Evolutionary conservation across 176 grass and related monocot genomes (phyloP).

Genomic region (Musa troglodytarum): DNA sequence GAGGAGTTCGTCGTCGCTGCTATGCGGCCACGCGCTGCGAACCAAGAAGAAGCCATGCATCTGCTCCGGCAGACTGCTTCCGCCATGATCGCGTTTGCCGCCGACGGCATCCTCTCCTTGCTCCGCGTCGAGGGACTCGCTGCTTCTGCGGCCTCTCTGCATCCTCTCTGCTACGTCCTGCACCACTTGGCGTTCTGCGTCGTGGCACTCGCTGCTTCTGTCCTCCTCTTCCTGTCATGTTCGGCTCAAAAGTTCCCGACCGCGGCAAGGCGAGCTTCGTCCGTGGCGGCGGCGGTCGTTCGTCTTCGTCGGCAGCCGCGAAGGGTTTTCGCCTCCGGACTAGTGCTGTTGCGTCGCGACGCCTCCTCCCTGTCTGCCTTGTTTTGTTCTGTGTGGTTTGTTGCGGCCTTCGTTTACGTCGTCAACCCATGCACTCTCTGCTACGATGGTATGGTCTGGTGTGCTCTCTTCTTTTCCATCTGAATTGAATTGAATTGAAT

Average conservation of each 20-base stretch:
- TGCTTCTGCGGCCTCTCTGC: too few relatives aligned
- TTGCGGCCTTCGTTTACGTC: neutral
- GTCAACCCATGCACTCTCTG: neutral
- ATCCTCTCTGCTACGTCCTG: neutral
- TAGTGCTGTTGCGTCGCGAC: too few relatives aligned
- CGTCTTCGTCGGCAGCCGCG: neutral
- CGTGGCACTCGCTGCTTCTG: neutral
- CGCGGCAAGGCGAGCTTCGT: neutral
- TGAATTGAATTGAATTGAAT: too few relatives aligned
- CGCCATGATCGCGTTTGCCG: too few relatives aligned
- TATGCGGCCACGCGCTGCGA: too few relatives aligned
- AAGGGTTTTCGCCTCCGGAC: neutral
- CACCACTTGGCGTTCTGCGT: neutral
- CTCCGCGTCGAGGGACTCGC: too few relatives aligned
- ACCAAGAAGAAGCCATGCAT: too few relatives aligned
- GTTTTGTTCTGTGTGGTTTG: neutral
- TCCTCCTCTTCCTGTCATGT: neutral
- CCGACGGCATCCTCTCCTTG: too few relatives aligned
- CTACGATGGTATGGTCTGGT: neutral
- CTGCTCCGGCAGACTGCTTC: too few relatives aligned
- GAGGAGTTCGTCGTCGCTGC: too few relatives aligned
- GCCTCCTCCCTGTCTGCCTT: neutral
- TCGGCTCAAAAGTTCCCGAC: neutral
- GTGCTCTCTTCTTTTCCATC: neutral
- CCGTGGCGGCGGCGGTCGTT: neutral